These are phyloP conservation scores for Candida pini DNA, from an alignment of 805 yeast species.

Conservation along the genomic window DNA sequence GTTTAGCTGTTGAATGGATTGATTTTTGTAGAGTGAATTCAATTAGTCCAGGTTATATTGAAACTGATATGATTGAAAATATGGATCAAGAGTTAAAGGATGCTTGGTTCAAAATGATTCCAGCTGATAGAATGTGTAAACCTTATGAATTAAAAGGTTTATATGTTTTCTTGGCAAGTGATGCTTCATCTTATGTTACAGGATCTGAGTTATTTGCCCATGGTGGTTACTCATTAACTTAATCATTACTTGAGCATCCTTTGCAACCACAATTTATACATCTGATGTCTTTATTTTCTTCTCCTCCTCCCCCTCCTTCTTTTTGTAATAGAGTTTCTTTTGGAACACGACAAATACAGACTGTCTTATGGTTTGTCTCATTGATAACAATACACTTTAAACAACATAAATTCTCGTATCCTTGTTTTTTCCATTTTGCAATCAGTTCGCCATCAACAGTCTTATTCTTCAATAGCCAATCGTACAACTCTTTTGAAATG, in stretches of 20 bases:
- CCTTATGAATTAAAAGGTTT: slow-evolving; percentile 46
- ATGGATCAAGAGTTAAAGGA: slow-evolving; percentile 18
- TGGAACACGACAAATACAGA: slow-evolving; percentile 87
- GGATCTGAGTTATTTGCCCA: slow-evolving; percentile 42
- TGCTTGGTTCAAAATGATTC: slow-evolving; percentile 23
- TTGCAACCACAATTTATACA: slow-evolving; percentile 82
- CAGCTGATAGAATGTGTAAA: slow-evolving; percentile 40
- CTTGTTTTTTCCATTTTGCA: slow-evolving; percentile 58
- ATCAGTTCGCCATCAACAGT: slow-evolving; percentile 65
- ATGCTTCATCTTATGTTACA: slow-evolving; percentile 42
- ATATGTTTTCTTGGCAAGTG: slow-evolving; percentile 43
- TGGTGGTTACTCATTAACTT: slow-evolving; percentile 31
- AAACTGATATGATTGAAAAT: slow-evolving; percentile 34
- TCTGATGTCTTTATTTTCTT: slow-evolving; percentile 33
- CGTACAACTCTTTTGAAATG: slow-evolving; percentile 62
- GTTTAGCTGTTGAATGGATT: slow-evolving; percentile 42
- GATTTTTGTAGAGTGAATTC: slow-evolving; percentile 41
- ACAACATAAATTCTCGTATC: slow-evolving; percentile 85
- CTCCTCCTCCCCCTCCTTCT: slow-evolving; percentile 18
- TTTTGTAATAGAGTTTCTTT: slow-evolving; percentile 37
- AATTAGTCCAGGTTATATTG: slow-evolving; percentile 43
- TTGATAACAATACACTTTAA: slow-evolving; percentile 62
- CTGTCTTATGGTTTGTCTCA: slow-evolving; percentile 58
- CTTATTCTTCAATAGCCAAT: slow-evolving; percentile 64
- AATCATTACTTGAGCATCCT: slow-evolving; percentile 79